These are phyloP conservation scores for Dillenia turbinata DNA, from an alignment of 164 flowering plant species.

Conservation along the genomic window DNA sequence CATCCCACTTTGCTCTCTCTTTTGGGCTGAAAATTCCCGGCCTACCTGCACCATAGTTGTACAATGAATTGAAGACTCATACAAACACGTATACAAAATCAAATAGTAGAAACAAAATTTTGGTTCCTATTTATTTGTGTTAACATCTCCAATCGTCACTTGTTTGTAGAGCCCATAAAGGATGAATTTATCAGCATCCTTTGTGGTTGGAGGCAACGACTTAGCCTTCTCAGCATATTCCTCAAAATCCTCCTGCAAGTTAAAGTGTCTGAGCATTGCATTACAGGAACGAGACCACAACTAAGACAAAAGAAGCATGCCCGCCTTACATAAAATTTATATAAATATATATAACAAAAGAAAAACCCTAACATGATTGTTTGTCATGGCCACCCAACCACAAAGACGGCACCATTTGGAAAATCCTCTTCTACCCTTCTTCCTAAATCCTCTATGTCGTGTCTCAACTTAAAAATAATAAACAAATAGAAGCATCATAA, in stretches of 20 bases:
- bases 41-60: slow-evolving; percentile 22
- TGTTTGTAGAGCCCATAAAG: slow-evolving; percentile 54
- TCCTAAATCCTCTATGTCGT: too few species aligned
- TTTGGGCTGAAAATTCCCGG: slow-evolving; percentile 41
- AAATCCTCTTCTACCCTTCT: too few species aligned
- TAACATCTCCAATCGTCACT: slow-evolving; percentile 43
- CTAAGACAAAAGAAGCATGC: too few species aligned
- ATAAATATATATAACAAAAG: too few species aligned
- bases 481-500: too few species aligned
- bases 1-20: slow-evolving; percentile 53
- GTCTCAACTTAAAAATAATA: too few species aligned
- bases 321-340: too few species aligned
- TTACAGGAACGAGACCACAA: too few species aligned
- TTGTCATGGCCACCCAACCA: too few species aligned
- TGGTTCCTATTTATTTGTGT: slow-evolving; percentile 29
- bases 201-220: slow-evolving; percentile 36
- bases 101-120: not conserved
- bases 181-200: slow-evolving; percentile 36
- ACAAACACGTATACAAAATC: not conserved
- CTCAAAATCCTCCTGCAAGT: slow-evolving; percentile 42
- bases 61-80: not conserved
- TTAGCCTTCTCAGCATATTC: slow-evolving; percentile 47
- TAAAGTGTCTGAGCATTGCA: too few species aligned
- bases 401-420: too few species aligned
- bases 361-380: too few species aligned